Evolutionary conservation across 306 rosid genomes (phyloP), one percentile per base, ranked within the genome.

Genomic region (Cicer judaicum): DNA sequence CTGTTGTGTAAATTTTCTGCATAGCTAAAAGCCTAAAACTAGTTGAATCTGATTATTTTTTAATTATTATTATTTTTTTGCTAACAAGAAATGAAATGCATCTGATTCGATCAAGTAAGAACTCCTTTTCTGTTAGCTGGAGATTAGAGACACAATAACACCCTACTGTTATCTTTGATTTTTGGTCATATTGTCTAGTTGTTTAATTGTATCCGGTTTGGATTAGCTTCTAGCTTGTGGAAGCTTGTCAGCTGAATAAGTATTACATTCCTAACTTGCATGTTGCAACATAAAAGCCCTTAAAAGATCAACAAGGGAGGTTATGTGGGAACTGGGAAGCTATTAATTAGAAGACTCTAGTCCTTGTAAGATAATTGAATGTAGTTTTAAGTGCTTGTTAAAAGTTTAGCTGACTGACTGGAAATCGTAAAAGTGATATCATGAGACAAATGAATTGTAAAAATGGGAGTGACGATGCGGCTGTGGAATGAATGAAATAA

Each of bases 171-270:
- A 18, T 64, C 10, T 29, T 59, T 60, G 13, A 44, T 47, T 65
- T 43, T 19, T 48, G 41, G 29, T 10, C n/a, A 5, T 66, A 66
- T 65, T 64, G 73, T 73, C 12, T 62, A 64, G 77, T 8, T 29
- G 49, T 38, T 81, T 70, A 19, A 47, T 34, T 62, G 6, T 60
- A 21, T 61, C 18, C n/a, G n/a, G 52, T 64, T 42, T 41, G 70
- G 14, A 64, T 64, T 39, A 15, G 69, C 34, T 40, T 64, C 14
- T 40, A 15, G 36, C 36, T 16, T 64, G 36, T 41, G 38, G 52
- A 41, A 41, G 38, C 5, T 64, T 15, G 6, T 64, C 36, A 16
- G 10, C 10, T 41, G 69, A 41, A 16, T 36, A 41, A 7, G 50
- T 39, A 39, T 63, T 63, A 39, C 29, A 14, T 39, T 63, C 14